Percentiles rank a stretch among this genome's conserved stretches.
Conservation (phyloP, 345 rosid species). For the Cardamine resedifolia region DNA sequence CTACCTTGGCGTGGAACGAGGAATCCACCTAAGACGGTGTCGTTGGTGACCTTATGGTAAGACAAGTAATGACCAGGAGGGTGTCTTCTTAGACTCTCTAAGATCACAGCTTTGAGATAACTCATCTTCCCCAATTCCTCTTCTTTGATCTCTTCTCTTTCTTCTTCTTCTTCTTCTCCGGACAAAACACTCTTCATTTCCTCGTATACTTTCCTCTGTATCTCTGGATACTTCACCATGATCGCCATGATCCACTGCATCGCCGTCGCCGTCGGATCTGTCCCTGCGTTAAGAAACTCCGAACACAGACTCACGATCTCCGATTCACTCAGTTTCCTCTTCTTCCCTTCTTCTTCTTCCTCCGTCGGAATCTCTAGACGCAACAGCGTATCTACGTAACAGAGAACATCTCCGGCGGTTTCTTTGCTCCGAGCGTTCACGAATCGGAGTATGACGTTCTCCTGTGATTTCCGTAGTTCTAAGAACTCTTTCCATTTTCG, state of each 20-base stretch:
- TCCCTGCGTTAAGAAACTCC: conserved; percentile 40
- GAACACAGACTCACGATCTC: conserved; percentile 40
- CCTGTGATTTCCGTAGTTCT: conserved; percentile 32
- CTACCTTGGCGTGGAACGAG: conserved; percentile 36
- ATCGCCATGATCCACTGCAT: conserved; percentile 44
- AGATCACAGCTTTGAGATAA: conserved; percentile 39
- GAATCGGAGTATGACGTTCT: conserved; percentile 28
- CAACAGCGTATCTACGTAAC: conserved; percentile 40
- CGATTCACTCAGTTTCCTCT: conserved; percentile 36
- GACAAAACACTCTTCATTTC: conserved; percentile 22
- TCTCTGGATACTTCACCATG: conserved; percentile 38
- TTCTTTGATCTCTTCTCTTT: conserved; percentile 33
- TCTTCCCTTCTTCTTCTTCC: conserved; percentile 18
- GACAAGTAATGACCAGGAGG: conserved; percentile 43
- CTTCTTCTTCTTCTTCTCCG: conserved; percentile 2
- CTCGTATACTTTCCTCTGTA: conserved; percentile 34
- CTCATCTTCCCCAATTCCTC: conserved; percentile 32
- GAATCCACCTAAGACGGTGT: conserved; percentile 39
- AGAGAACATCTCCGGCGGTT: conserved; percentile 28
- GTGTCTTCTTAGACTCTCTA: conserved; percentile 41
- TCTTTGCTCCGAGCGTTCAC: conserved; percentile 24
- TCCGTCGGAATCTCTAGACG: conserved; percentile 33
- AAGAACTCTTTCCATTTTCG: conserved; percentile 33
- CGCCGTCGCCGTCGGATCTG: conserved; percentile 40
- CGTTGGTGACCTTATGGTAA: conserved; percentile 36